These are phyloP conservation scores for Drosera spatulata DNA, from an alignment of 179 eudicot genomes.

Conservation along the genomic window DNA sequence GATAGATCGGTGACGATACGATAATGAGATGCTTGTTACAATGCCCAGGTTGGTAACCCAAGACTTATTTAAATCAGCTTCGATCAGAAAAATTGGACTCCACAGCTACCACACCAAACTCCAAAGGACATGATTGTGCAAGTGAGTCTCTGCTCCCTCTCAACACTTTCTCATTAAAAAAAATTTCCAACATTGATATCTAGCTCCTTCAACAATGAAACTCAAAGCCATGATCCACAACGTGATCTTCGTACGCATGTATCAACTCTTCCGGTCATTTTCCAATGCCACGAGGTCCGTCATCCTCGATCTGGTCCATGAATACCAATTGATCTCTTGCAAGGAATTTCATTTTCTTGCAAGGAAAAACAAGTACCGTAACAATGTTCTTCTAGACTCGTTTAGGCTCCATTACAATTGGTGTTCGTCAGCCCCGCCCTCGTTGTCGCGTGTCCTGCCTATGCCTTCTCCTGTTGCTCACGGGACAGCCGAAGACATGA, in stretches of 20 bases:
- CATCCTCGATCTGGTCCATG: conserved; percentile 36
- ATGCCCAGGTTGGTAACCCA: no score
- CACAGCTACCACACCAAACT: no score
- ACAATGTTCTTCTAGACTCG: conserved; percentile 60
- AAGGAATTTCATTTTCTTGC: conserved; percentile 16
- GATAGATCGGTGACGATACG: no score
- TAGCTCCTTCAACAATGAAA: conserved; percentile 29
- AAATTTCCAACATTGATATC: no score
- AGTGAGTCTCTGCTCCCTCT: no score
- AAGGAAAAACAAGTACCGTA: conserved; percentile 43
- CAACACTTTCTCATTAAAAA: no score
- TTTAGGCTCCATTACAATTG: conserved; percentile 87
- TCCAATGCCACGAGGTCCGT: conserved; percentile 54
- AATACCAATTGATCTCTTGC: conserved; percentile 35
- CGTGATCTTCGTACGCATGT: conserved; percentile 55
- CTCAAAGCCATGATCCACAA: conserved; percentile 55
- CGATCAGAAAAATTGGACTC: no score
- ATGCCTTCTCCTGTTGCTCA: conserved; percentile 24
- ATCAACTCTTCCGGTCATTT: conserved; percentile 40
- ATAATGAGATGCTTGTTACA: no score
- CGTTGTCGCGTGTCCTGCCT: conserved; percentile 48
- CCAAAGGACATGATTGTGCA: no score
- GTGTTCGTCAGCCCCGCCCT: conserved; percentile 34
- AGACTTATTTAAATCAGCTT: no score
- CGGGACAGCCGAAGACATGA: conserved; percentile 2